Evolutionary conservation across 2,329 filamentous ascomycete species (phyloP).

Genomic region (Tolypocladium guangdongense): DNA sequence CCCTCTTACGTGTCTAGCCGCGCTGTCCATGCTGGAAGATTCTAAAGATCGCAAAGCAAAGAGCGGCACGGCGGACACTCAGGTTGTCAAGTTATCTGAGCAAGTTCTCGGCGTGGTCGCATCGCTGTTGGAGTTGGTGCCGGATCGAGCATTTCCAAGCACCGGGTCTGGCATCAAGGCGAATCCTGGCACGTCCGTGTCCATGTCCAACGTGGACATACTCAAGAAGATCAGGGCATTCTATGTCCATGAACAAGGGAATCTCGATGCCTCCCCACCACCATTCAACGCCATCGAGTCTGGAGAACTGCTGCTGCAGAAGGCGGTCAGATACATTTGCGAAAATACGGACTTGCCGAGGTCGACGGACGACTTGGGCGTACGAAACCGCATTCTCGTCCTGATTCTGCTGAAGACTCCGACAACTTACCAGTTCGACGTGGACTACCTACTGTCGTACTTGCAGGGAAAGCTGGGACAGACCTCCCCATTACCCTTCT

Average conservation of each 20-base stretch:
- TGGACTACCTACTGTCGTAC: constrained; percentile 36
- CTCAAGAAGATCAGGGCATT: constrained; percentile 52
- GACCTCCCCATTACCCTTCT: constrained; percentile 32
- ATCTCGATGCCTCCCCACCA: constrained; percentile 47
- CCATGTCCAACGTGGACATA: constrained; percentile 33
- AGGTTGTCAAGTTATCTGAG: constrained; percentile 17
- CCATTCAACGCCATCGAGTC: constrained; percentile 47
- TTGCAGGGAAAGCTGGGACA: constrained; percentile 36
- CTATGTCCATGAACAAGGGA: constrained; percentile 61
- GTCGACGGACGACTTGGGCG: constrained; percentile 37
- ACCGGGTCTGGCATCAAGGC: constrained; percentile 1
- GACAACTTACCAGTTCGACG: constrained; percentile 30
- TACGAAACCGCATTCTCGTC: constrained; percentile 49
- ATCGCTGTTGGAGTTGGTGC: constrained; percentile 51
- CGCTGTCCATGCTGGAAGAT: constrained; percentile 56
- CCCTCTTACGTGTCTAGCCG: constrained; percentile 48
- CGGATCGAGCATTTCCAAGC: constrained; percentile 47
- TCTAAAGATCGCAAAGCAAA: constrained; percentile 26
- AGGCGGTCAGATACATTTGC: constrained; percentile 42
- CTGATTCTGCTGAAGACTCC: constrained; percentile 43
- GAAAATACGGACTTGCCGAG: constrained; percentile 31
- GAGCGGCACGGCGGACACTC: constrained; percentile 19
- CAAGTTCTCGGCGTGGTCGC: constrained; percentile 38
- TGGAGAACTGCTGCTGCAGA: constrained; percentile 53
- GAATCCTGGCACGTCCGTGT: constrained; percentile 2